Evolutionary conservation across 75 land plant genomes (phyloP).

Genomic region (Cryptomeria japonica): DNA sequence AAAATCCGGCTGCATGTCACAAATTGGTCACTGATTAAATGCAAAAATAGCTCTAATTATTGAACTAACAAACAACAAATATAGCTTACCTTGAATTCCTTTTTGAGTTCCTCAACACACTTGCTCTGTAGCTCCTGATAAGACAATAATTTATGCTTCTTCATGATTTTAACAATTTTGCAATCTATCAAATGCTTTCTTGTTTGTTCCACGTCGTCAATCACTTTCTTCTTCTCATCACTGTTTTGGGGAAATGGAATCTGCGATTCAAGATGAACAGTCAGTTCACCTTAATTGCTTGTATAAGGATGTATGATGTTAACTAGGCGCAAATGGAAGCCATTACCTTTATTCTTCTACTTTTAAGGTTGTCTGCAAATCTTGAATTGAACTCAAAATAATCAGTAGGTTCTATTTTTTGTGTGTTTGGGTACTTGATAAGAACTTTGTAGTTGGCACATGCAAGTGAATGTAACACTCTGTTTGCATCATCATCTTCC

Average conservation of each 20-base stretch:
- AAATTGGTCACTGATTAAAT: background rate
- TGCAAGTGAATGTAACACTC: conserved; percentile 87
- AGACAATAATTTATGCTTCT: conserved; percentile 59
- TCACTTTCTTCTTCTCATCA: conserved; percentile 93
- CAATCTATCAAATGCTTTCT: conserved; percentile 7
- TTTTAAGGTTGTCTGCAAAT: conserved; percentile 62
- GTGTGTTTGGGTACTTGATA: too few species aligned
- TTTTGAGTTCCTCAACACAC: conserved; percentile 79
- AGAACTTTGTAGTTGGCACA: conserved; percentile 56
- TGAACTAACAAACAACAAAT: too few species aligned
- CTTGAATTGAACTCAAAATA: conserved; percentile 83
- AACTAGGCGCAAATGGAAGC: background rate
- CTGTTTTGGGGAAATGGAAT: conserved; percentile 88
- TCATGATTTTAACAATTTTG: too few species aligned
- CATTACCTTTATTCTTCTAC: conserved; percentile 75
- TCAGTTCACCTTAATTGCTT: too few species aligned
- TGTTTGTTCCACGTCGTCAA: conserved; percentile 91
- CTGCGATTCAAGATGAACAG: conserved; percentile 28
- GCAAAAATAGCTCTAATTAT: background rate
- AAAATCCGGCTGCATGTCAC: background rate
- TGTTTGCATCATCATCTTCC: conserved; percentile 47
- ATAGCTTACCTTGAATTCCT: conserved; percentile 54
- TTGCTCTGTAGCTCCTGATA: conserved; percentile 78
- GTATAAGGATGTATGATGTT: background rate
- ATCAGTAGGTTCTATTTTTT: conserved; percentile 41